Conservation (phyloP, 78 protist genomes). For the Tieghemostelium lacteum region DNA sequence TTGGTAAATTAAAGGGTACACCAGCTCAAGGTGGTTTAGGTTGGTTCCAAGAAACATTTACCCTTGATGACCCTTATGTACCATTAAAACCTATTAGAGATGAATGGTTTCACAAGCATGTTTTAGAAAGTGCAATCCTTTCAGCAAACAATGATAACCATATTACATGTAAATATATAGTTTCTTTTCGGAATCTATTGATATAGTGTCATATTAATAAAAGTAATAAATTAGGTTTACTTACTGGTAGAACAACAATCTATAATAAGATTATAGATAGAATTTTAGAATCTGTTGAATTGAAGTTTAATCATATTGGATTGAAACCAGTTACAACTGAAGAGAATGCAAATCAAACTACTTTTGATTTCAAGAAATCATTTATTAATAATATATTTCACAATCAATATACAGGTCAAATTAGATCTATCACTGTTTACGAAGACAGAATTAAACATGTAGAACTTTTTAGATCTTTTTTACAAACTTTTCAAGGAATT, state of each 20-base stretch:
- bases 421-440: neutral
- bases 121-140: conserved; percentile 3
- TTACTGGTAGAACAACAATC: conserved; percentile 62
- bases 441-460: conserved; percentile 57
- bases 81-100: conserved; percentile 18
- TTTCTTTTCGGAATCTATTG: neutral
- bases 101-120: conserved; percentile 44
- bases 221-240: conserved; percentile 6
- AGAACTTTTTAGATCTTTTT: neutral
- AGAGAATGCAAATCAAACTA: neutral
- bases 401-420: neutral
- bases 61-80: conserved; percentile 61
- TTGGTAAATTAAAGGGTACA: conserved; percentile 62
- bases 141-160: neutral
- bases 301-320: conserved; percentile 49
- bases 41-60: conserved; percentile 70
- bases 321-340: conserved; percentile 11
- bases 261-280: conserved; percentile 43
- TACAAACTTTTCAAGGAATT: neutral
- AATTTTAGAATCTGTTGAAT: conserved; percentile 3
- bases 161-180: neutral
- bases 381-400: conserved; percentile 2
- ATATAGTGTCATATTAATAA: no score
- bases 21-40: conserved; percentile 42
- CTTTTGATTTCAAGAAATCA: conserved; percentile 39